A percentile compares a stretch with the other conserved stretches of the same genome.
phyloP scores from a whole-genome alignment of 495 filamentous ascomycete species.

The Lepidopterella palustris region DNA sequence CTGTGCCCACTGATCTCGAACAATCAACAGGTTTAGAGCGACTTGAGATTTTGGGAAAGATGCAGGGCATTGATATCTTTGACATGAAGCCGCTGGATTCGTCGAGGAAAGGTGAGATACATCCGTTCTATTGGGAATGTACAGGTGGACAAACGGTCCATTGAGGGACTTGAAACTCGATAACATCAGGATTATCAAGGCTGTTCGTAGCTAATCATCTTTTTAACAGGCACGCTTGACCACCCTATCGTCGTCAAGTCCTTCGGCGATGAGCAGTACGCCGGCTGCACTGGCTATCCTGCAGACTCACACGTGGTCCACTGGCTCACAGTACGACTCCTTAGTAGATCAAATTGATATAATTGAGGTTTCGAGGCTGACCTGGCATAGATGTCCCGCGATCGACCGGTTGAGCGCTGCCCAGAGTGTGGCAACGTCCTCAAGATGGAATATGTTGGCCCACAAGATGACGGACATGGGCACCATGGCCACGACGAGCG shows the following conservation, averaged over 20 bases:
- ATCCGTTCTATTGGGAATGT: neutral
- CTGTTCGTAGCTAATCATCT: constrained; percentile 1
- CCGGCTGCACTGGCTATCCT: constrained; percentile 90
- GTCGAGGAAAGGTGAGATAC: constrained; percentile 65
- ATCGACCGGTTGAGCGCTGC: constrained; percentile 88
- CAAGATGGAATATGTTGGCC: constrained; percentile 95
- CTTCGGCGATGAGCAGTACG: constrained; percentile 91
- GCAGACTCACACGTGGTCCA: constrained; percentile 83
- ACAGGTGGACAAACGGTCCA: neutral
- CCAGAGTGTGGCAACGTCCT: constrained; percentile 89
- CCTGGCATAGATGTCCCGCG: constrained; percentile 63
- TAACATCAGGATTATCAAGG: no score
- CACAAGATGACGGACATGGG: constrained; percentile 46
- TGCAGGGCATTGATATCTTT: constrained; percentile 96
- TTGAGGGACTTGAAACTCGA: no score
- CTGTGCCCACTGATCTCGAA: constrained; percentile 85
- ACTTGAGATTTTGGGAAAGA: constrained; percentile 97
- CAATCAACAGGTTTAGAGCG: constrained; percentile 96
- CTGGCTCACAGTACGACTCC: constrained; percentile 74
- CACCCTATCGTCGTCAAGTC: constrained; percentile 85
- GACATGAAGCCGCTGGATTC: constrained; percentile 96
- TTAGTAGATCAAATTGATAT: constrained; percentile 8
- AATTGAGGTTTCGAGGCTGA: no score
- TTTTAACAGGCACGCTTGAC: constrained; percentile 66
- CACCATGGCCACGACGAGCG: constrained; percentile 39